A percentile compares a stretch with the other conserved stretches of the same genome.
Evolutionary conservation across 306 rosid species (phyloP).

Genomic region (Glycyrrhiza uralensis): DNA sequence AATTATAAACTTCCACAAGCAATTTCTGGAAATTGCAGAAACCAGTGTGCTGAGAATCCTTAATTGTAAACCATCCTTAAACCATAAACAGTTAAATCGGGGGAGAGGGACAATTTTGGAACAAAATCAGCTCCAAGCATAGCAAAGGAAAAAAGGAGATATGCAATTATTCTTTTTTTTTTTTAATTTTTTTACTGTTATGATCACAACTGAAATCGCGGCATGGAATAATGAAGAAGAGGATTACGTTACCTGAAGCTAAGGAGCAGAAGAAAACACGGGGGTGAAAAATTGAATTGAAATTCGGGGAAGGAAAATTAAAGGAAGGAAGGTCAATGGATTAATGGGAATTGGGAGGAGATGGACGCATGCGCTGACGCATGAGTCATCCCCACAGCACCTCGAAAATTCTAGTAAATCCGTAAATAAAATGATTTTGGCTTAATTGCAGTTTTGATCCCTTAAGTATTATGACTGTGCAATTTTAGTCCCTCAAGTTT

Average conservation of each 20-base stretch:
- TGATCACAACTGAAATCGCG: conserved; percentile 1
- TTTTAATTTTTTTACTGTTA: neutral
- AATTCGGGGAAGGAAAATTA: no score
- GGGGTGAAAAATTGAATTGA: neutral
- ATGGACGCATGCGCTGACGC: conserved; percentile 23
- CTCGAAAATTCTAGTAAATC: neutral
- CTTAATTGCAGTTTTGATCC: no score
- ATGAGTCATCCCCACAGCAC: neutral
- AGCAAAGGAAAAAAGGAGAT: neutral
- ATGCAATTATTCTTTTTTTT: neutral
- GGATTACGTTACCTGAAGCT: conserved; percentile 9
- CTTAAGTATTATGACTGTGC: no score
- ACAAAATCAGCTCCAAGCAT: conserved; percentile 17
- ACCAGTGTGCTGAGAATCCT: neutral
- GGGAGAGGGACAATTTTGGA: neutral
- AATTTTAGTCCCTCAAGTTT: no score
- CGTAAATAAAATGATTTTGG: no score
- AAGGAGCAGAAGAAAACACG: neutral
- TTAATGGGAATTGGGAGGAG: neutral
- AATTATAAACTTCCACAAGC: neutral
- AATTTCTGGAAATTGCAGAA: conserved; percentile 13
- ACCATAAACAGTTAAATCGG: neutral
- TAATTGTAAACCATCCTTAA: neutral
- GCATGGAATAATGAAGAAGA: neutral
- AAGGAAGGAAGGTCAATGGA: neutral